A percentile compares a stretch with the other conserved stretches of the same genome.
These are phyloP conservation scores for Sporisorium graminicola DNA, from an alignment of 1,284 basidiomycete species.

Conservation along the genomic window DNA sequence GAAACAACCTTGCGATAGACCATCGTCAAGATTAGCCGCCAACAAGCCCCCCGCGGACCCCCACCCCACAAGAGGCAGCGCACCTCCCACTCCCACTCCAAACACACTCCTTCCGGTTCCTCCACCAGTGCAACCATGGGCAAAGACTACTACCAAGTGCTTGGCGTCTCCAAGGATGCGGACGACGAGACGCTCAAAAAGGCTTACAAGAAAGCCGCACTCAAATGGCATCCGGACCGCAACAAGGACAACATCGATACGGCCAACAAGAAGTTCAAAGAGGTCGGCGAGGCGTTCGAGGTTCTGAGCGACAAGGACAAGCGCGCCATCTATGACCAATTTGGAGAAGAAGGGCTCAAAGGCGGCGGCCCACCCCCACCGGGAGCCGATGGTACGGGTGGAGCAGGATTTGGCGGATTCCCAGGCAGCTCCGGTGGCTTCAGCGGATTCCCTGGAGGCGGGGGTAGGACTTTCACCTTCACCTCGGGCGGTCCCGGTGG, in stretches of 20 bases:
- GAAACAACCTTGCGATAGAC: background rate
- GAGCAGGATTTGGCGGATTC: slow-evolving; percentile 51
- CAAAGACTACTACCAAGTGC: slow-evolving; percentile 68
- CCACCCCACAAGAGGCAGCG: slow-evolving; percentile 41
- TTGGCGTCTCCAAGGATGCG: slow-evolving; percentile 65
- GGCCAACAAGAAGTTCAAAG: slow-evolving; percentile 91
- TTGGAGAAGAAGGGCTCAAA: slow-evolving; percentile 96
- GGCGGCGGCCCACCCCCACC: slow-evolving; percentile 70
- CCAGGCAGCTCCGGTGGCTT: slow-evolving; percentile 25
- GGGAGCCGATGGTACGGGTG: slow-evolving; percentile 66
- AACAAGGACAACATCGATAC: slow-evolving; percentile 81
- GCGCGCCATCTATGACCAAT: slow-evolving; percentile 91
- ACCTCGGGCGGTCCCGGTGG: slow-evolving; percentile 35
- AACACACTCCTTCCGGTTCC: too few relatives aligned
- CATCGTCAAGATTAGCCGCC: slow-evolving; percentile 19
- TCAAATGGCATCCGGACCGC: slow-evolving; percentile 93
- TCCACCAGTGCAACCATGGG: slow-evolving; percentile 64
- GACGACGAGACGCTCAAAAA: slow-evolving; percentile 68
- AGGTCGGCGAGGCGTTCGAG: slow-evolving; percentile 97
- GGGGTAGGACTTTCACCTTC: slow-evolving; percentile 60
- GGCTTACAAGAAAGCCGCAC: slow-evolving; percentile 72
- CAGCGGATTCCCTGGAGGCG: slow-evolving; percentile 24
- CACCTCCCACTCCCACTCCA: slow-evolving; percentile 10
- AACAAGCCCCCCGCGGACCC: background rate
- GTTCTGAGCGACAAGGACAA: slow-evolving; percentile 95